A percentile compares a stretch with the other conserved stretches of the same genome.
phyloP scores from a whole-genome alignment of 148 eudicot species.

The Agrostemma githago region DNA sequence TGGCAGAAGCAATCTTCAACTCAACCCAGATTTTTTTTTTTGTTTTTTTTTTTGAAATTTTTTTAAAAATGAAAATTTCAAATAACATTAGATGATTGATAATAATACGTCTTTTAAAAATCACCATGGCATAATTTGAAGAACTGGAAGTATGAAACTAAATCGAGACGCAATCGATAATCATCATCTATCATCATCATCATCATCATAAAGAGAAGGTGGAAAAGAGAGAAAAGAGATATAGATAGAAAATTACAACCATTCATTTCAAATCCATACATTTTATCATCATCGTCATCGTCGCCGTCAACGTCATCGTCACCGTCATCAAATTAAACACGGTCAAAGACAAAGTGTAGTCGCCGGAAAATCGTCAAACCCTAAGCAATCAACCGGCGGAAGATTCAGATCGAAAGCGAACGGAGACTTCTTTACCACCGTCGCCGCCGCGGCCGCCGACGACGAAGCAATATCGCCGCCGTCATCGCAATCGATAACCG shows the following conservation, averaged over 20 bases:
- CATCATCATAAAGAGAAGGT: neutral
- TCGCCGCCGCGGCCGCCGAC: constrained; percentile 8
- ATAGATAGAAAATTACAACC: neutral
- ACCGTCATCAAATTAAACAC: neutral
- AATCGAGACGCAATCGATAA: too few species aligned
- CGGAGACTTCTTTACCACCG: neutral
- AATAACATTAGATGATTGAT: too few species aligned
- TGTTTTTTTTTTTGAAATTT: too few species aligned
- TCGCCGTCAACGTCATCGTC: neutral
- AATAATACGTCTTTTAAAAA: too few species aligned
- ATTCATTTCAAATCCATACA: neutral
- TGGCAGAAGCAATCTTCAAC: too few species aligned
- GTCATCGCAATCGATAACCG: constrained; percentile 35
- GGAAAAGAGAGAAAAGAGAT: neutral
- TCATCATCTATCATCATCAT: neutral
- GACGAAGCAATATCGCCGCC: constrained; percentile 30
- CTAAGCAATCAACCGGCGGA: neutral
- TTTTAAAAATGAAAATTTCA: too few species aligned
- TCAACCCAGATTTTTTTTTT: too few species aligned
- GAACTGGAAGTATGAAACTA: too few species aligned
- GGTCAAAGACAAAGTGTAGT: neutral
- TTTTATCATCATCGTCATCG: neutral
- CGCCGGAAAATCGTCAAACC: neutral
- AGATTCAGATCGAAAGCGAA: neutral
- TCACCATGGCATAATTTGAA: too few species aligned